Conservation (phyloP, 2,329 filamentous ascomycete species). For the Bipolaris cookei region DNA sequence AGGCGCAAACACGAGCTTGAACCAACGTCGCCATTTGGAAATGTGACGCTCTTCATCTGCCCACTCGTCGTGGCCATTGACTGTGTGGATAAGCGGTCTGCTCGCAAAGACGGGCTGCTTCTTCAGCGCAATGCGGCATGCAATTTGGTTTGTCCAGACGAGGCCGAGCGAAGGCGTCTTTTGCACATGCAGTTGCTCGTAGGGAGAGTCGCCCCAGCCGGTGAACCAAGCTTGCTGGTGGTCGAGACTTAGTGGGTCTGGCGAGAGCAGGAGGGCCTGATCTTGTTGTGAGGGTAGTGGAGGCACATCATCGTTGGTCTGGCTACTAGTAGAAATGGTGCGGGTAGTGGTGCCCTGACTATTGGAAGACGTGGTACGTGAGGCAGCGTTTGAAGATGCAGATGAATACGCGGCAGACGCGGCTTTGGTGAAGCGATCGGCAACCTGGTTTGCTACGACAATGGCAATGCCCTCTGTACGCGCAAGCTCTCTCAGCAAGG, state of each 20-base stretch:
- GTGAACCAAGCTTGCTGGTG: constrained; percentile 96
- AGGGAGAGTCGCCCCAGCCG: constrained; percentile 78
- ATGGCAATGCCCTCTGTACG: constrained; percentile 76
- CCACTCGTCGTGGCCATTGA: constrained; percentile 48
- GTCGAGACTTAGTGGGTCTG: constrained; percentile 72
- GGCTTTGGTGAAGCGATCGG: constrained; percentile 73
- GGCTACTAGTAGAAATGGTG: constrained; percentile 35
- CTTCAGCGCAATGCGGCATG: constrained; percentile 79
- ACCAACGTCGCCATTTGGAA: constrained; percentile 71
- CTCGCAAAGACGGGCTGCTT: constrained; percentile 64
- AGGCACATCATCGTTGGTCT: constrained; percentile 17
- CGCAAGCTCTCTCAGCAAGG: constrained; percentile 77
- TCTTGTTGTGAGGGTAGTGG: constrained; percentile 27
- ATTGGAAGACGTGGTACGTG: constrained; percentile 28
- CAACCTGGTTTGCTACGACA: constrained; percentile 94
- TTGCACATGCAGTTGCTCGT: constrained; percentile 45
- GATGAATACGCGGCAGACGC: neutral
- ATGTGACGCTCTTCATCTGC: constrained; percentile 49
- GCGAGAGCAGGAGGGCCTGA: constrained; percentile 46
- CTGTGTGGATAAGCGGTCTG: constrained; percentile 32
- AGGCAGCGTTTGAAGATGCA: constrained; percentile 34
- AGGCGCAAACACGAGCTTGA: constrained; percentile 89
- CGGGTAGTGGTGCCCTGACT: neutral
- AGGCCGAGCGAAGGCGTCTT: constrained; percentile 89
- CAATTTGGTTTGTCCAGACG: constrained; percentile 89